These are phyloP conservation scores for Polytolypa hystricis DNA, from an alignment of 2,329 filamentous ascomycete species.

Conservation along the genomic window DNA sequence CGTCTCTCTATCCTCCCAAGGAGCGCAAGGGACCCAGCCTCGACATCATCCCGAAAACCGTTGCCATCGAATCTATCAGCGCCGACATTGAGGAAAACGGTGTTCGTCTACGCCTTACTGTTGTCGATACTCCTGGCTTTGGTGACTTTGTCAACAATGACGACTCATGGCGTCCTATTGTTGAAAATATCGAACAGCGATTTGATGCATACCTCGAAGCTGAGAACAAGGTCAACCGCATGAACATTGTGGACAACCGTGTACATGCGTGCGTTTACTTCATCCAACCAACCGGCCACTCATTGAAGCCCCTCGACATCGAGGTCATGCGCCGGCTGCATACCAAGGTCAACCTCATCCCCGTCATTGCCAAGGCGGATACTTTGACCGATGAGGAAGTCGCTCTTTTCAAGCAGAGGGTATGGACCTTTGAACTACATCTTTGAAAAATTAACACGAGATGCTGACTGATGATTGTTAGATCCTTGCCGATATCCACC, in stretches of 20 bases:
- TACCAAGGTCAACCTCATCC: conserved; percentile 99
- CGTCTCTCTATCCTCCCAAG: conserved; percentile 94
- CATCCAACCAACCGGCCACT: conserved; percentile 97
- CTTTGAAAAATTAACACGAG: not conserved
- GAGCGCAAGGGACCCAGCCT: conserved; percentile 95
- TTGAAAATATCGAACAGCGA: conserved; percentile 98
- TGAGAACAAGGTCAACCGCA: conserved; percentile 99
- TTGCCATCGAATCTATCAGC: conserved; percentile 88
- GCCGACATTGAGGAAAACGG: conserved; percentile 97
- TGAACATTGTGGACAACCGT: conserved; percentile 99
- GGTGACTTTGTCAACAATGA: conserved; percentile 99
- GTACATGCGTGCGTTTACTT: conserved; percentile 99
- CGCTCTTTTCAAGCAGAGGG: conserved; percentile 84
- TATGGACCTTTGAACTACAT: conserved; percentile 42
- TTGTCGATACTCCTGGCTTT: conserved; percentile 95
- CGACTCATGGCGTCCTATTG: conserved; percentile 96
- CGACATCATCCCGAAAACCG: conserved; percentile 97
- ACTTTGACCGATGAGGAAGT: conserved; percentile 97
- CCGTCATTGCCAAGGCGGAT: conserved; percentile 97
- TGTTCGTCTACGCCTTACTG: conserved; percentile 87
- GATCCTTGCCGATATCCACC: conserved; percentile 94
- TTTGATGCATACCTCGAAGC: conserved; percentile 97
- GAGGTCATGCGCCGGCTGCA: conserved; percentile 99
- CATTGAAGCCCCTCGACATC: conserved; percentile 94
- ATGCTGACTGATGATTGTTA: conserved; percentile 34